Conservation (phyloP, 768 basidiomycete species). For the Megacollybia marginata region DNA sequence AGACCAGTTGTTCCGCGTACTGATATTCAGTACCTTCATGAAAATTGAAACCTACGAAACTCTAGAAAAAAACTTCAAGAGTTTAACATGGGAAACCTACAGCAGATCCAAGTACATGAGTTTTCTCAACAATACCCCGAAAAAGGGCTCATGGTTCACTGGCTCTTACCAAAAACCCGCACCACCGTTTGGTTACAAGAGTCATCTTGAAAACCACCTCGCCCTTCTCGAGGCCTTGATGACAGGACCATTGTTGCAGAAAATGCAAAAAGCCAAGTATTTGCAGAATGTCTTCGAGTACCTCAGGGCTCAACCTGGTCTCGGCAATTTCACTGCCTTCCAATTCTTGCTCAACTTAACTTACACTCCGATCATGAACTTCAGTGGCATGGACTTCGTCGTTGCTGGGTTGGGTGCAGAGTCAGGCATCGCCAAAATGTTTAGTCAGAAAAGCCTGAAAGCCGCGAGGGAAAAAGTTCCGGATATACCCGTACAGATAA, state of each 20-base stretch:
- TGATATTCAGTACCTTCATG: slow-evolving; percentile 67
- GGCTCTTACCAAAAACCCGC: slow-evolving; percentile 68
- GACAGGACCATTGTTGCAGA: slow-evolving; percentile 50
- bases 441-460: slow-evolving; percentile 33
- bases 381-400: slow-evolving; percentile 63
- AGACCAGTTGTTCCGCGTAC: slow-evolving; percentile 66
- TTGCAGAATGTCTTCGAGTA: slow-evolving; percentile 59
- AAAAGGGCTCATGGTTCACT: slow-evolving; percentile 50
- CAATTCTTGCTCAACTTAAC: slow-evolving; percentile 58
- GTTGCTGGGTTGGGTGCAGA: slow-evolving; percentile 59
- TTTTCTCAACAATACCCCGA: slow-evolving; percentile 39
- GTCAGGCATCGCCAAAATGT: slow-evolving; percentile 64
- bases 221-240: slow-evolving; percentile 58
- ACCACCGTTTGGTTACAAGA: slow-evolving; percentile 39
- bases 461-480: slow-evolving; percentile 19
- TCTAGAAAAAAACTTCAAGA: slow-evolving; percentile 42
- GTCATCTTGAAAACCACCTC: slow-evolving; percentile 33
- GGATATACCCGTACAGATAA: slow-evolving; percentile 46
- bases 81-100: slow-evolving; percentile 56
- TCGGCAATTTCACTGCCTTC: slow-evolving; percentile 70
- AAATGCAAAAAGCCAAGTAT: slow-evolving; percentile 40
- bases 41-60: slow-evolving; percentile 67
- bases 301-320: slow-evolving; percentile 52
- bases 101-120: slow-evolving; percentile 41
- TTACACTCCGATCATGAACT: slow-evolving; percentile 51